Percentiles rank a stretch among this genome's conserved stretches.
Evolutionary conservation across 108 stramenopile species (phyloP).

Genomic region (Pelagomonas calceolata): DNA sequence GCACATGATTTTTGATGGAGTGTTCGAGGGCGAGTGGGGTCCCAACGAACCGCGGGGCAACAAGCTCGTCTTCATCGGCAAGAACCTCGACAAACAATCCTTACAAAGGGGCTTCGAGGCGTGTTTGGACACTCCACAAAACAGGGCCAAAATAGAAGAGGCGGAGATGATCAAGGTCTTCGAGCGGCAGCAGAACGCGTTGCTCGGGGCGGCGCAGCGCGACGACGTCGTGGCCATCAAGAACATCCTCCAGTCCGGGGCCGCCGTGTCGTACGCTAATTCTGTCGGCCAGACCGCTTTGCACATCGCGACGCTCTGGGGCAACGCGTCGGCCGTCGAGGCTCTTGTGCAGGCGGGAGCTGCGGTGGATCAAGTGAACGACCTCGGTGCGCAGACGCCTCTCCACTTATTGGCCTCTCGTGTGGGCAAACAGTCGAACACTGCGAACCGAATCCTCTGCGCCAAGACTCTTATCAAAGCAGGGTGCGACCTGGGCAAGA

Average conservation of each 20-base stretch:
- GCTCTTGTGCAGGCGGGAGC: not conserved
- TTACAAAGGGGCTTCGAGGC: constrained; percentile 46
- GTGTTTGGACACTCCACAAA: constrained; percentile 30
- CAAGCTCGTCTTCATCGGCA: constrained; percentile 76
- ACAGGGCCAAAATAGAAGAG: not conserved
- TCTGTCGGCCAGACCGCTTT: constrained; percentile 2
- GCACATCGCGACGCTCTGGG: constrained; percentile 5
- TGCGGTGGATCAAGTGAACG: not conserved
- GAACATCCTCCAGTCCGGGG: not conserved
- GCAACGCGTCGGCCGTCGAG: not conserved
- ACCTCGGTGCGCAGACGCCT: not conserved
- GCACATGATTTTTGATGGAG: constrained; percentile 39
- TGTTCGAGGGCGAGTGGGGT: constrained; percentile 8
- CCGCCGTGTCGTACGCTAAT: not conserved
- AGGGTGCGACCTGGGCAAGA: no score
- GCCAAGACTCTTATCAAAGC: no score
- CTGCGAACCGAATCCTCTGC: no score
- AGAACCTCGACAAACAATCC: constrained; percentile 37
- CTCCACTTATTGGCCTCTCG: not conserved
- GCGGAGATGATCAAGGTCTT: not conserved
- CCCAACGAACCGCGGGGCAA: constrained; percentile 44
- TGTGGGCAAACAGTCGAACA: no score
- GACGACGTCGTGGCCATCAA: constrained; percentile 3
- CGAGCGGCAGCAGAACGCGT: not conserved
- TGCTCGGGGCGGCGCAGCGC: constrained; percentile 3